phyloP scores from a whole-genome alignment of 1,139 yeast genomes.

The Taphrina pruni region DNA sequence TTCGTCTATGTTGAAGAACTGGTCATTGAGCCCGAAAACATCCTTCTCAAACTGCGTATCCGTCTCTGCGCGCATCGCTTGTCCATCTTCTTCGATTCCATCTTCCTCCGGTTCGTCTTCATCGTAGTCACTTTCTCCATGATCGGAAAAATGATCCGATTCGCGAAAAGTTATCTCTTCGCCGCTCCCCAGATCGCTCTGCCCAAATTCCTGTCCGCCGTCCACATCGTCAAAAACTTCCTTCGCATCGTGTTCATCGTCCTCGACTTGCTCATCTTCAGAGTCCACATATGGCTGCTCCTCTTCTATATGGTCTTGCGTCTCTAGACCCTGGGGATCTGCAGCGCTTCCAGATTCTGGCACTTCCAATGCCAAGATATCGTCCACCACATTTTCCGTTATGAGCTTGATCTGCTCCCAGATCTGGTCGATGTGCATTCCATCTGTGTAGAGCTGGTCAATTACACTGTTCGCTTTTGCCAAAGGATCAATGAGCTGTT shows the following conservation, averaged over 20 bases:
- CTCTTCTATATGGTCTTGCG: not conserved
- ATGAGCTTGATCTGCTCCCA: constrained; percentile 93
- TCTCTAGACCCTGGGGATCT: constrained; percentile 47
- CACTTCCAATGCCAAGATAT: constrained; percentile 52
- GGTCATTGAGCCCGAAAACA: constrained; percentile 76
- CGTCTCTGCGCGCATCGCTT: constrained; percentile 44
- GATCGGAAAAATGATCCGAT: not conserved
- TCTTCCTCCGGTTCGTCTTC: constrained; percentile 44
- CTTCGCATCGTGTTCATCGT: constrained; percentile 48
- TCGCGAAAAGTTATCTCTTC: not conserved
- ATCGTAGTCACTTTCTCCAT: constrained; percentile 40
- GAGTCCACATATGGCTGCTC: constrained; percentile 38
- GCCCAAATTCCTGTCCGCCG: constrained; percentile 48
- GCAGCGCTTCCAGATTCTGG: constrained; percentile 54
- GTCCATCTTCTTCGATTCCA: constrained; percentile 15
- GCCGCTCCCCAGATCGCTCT: not conserved
- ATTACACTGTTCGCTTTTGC: constrained; percentile 64
- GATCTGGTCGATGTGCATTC: constrained; percentile 86
- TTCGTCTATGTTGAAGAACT: constrained; percentile 81
- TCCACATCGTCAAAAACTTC: constrained; percentile 48
- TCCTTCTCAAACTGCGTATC: constrained; percentile 52
- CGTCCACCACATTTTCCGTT: constrained; percentile 45
- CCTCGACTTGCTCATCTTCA: constrained; percentile 49
- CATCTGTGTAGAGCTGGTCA: constrained; percentile 83
- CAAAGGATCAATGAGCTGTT: constrained; percentile 62